Evolutionary conservation across 441 rosid species (phyloP).

Genomic region (Theobroma grandiflorum): DNA sequence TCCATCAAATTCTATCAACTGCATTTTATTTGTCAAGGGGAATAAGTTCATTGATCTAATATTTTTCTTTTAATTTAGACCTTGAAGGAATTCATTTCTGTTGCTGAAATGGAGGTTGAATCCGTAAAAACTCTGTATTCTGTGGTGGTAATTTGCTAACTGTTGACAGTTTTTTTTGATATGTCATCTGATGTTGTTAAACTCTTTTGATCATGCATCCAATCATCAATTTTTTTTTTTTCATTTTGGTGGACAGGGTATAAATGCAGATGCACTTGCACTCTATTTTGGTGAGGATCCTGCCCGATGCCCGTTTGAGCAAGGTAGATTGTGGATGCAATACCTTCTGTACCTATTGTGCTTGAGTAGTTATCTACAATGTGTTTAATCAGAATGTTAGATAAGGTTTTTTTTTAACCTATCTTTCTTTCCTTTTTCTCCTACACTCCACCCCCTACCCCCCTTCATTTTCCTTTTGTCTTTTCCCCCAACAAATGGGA

Average conservation of each 20-base stretch:
- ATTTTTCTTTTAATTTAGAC: conserved; percentile 53
- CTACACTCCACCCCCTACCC: neutral
- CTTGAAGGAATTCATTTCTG: conserved; percentile 72
- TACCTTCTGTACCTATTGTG: neutral
- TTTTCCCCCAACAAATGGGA: conserved; percentile 17
- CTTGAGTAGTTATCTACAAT: neutral
- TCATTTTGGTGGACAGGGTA: conserved; percentile 68
- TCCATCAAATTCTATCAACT: conserved; percentile 6
- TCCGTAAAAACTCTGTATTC: conserved; percentile 82
- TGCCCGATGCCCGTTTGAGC: conserved; percentile 93
- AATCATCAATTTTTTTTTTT: conserved; percentile 20
- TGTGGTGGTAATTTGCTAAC: conserved; percentile 70
- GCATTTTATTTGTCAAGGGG: neutral
- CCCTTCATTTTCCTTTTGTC: neutral
- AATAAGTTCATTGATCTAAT: conserved; percentile 22
- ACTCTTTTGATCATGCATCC: conserved; percentile 25
- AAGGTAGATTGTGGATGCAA: conserved; percentile 61
- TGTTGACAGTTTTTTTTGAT: conserved; percentile 18
- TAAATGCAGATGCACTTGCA: conserved; percentile 97
- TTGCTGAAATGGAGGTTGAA: conserved; percentile 84
- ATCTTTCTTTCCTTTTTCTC: neutral
- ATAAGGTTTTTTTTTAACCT: neutral
- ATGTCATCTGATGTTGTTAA: conserved; percentile 8
- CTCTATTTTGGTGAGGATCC: conserved; percentile 98
- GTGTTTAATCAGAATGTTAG: neutral